Base-by-base conservation (phyloP, 2,329 filamentous ascomycete genomes). In the Paecilomyces sp. region DNA sequence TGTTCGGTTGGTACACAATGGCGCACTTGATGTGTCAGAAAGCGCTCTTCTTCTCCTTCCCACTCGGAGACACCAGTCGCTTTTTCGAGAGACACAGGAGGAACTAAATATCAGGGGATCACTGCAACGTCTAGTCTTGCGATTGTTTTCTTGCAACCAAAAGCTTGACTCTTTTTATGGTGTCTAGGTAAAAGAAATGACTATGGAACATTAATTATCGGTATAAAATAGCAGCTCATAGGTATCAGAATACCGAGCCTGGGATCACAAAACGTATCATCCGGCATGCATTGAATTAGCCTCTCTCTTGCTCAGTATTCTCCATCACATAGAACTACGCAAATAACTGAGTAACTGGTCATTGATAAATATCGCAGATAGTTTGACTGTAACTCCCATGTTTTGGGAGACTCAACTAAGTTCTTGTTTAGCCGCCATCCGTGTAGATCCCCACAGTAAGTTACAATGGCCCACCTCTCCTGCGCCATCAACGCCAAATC, bases 1-100 rank as follows among this genome's bases (percentile, higher is more conserved):
- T 82, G 66, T 65, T 79, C 24, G 79, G 79, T 1, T 81, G 76
- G 68, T 79, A 79, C 64, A 78, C 76, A 9, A 69, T 77, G 9
- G 76, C 67, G 5, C 75, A 79, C 66, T 61, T 79, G 57, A 72
- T 79, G 70, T 72, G 77, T 59, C 70, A 77, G 63, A 72, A 75
- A 56, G 69, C 70, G 7, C 59, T 77, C 51, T 53, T 53, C 6
- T 70, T 76, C 58, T 68, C 70, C 33, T 71, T 78, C 41, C 76
- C 76, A 0, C 72, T 79, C 68, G 76, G 76, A 22, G 76, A 79
- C 62, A 79, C 74, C 3, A 74, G 71, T 60, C 64, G 71, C 1
- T 74, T 73, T 61, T 79, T 79, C 67, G 68, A 62, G 55, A 72
- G 65, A 62, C 74, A 67, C 61, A 62, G 62, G 57, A 62, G 61